These are phyloP conservation scores for Cyanophora paradoxa DNA, from an alignment of 78 protist species.

Conservation along the genomic window DNA sequence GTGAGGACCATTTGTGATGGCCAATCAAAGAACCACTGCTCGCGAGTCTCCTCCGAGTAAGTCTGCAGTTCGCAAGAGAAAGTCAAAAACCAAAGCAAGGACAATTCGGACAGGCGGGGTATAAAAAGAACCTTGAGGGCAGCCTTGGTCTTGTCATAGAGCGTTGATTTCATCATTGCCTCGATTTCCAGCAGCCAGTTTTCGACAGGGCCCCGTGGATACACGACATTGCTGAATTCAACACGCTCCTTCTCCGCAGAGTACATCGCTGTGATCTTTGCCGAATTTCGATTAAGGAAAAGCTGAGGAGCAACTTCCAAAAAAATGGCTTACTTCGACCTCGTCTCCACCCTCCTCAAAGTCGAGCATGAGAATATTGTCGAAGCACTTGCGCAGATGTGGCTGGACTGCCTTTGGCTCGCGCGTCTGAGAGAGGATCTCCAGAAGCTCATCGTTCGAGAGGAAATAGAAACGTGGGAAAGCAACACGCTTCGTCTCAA, in stretches of 20 bases:
- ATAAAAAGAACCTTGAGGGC: background rate
- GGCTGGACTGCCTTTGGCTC: constrained; percentile 70
- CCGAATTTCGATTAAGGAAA: no score
- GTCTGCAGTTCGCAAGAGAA: no score
- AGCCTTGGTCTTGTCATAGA: background rate
- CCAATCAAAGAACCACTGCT: constrained; percentile 38
- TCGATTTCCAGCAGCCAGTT: constrained; percentile 57
- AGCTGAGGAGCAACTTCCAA: no score
- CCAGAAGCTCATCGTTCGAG: constrained; percentile 66
- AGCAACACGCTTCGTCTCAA: constrained; percentile 60
- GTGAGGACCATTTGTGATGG: constrained; percentile 53
- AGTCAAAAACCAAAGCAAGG: no score
- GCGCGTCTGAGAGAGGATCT: constrained; percentile 67
- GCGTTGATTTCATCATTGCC: constrained; percentile 25
- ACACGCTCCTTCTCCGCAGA: constrained; percentile 70
- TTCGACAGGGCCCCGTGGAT: constrained; percentile 46
- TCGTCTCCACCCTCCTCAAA: constrained; percentile 10
- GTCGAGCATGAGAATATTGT: constrained; percentile 24
- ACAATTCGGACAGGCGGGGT: background rate
- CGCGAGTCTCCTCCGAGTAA: background rate
- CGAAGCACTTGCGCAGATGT: constrained; percentile 75
- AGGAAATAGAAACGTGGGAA: constrained; percentile 82
- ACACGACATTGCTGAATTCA: background rate
- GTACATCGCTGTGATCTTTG: constrained; percentile 37
- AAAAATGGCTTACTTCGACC: background rate